phyloP scores from a whole-genome alignment of 1,139 yeast genomes.

The Candida dubliniensis region DNA sequence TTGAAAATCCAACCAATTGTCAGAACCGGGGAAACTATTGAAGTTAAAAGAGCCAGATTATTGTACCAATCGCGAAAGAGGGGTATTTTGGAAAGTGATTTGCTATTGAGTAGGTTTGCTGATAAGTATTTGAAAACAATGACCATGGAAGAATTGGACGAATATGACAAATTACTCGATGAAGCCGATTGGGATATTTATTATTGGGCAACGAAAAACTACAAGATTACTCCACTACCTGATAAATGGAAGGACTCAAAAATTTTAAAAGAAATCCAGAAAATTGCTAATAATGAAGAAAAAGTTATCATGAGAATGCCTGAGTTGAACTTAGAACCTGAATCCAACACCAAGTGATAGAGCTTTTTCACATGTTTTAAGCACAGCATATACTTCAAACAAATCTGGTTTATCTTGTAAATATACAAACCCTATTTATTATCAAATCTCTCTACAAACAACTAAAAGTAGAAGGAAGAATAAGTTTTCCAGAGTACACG shows the following conservation, averaged over 20 bases:
- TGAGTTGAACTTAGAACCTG: constrained; percentile 26
- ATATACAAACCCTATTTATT: neutral
- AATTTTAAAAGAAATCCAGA: constrained; percentile 66
- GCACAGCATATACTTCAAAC: neutral
- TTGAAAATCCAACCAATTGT: constrained; percentile 74
- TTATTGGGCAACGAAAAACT: constrained; percentile 93
- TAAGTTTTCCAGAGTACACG: neutral
- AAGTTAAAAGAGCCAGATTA: constrained; percentile 79
- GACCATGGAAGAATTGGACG: constrained; percentile 69
- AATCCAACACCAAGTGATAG: neutral
- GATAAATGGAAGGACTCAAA: constrained; percentile 74
- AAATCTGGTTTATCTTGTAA: neutral
- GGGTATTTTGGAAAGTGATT: constrained; percentile 92
- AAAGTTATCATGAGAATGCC: constrained; percentile 88
- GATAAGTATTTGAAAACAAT: constrained; percentile 63
- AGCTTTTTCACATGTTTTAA: neutral
- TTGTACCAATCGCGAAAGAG: constrained; percentile 91
- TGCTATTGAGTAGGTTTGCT: constrained; percentile 83
- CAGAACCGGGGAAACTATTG: constrained; percentile 72
- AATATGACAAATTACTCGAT: constrained; percentile 82
- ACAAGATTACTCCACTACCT: constrained; percentile 79
- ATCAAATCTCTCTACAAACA: neutral
- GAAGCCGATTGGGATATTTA: constrained; percentile 98
- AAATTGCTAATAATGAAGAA: constrained; percentile 71
- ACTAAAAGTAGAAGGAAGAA: neutral